Percentiles rank a stretch among this genome's conserved stretches.
phyloP scores from a whole-genome alignment of 2,329 filamentous ascomycete species.

The Penicillium verrucosum region DNA sequence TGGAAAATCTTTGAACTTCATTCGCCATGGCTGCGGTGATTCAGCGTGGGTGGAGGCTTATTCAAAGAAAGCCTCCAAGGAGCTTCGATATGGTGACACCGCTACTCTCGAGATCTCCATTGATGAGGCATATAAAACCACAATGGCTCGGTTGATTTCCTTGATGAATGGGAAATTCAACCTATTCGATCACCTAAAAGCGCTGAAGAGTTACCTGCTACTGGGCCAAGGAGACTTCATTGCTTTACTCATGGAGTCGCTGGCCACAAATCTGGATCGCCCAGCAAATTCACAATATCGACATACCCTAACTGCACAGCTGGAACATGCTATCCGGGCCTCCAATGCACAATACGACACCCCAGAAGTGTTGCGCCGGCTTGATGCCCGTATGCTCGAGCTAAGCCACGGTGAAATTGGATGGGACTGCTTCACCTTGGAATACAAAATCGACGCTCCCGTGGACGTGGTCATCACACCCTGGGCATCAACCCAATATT shows the following conservation, averaged over 20 bases:
- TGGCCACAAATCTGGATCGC: slow-evolving; percentile 86
- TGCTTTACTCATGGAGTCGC: slow-evolving; percentile 91
- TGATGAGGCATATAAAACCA: slow-evolving; percentile 95
- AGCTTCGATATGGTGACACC: slow-evolving; percentile 88
- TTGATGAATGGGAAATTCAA: slow-evolving; percentile 96
- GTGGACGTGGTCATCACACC: slow-evolving; percentile 96
- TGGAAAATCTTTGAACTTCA: slow-evolving; percentile 97
- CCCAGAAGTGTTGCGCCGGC: slow-evolving; percentile 80
- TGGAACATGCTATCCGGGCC: slow-evolving; percentile 94
- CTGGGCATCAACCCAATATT: slow-evolving; percentile 91
- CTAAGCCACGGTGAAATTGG: slow-evolving; percentile 94
- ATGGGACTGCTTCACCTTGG: slow-evolving; percentile 98
- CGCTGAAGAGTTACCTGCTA: slow-evolving; percentile 90
- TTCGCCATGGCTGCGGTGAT: slow-evolving; percentile 90
- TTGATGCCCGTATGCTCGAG: slow-evolving; percentile 98
- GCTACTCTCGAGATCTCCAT: slow-evolving; percentile 89
- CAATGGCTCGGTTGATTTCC: slow-evolving; percentile 90
- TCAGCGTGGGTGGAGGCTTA: slow-evolving; percentile 94
- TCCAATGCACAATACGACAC: slow-evolving; percentile 96
- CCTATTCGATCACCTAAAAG: slow-evolving; percentile 85
- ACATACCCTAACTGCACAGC: slow-evolving; percentile 93
- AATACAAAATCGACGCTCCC: slow-evolving; percentile 96
- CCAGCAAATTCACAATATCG: slow-evolving; percentile 96
- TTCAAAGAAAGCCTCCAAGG: slow-evolving; percentile 87
- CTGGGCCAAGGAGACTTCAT: slow-evolving; percentile 97